phyloP scores from a whole-genome alignment of 2,329 filamentous ascomycete species.

The Ascochyta koolunga region DNA sequence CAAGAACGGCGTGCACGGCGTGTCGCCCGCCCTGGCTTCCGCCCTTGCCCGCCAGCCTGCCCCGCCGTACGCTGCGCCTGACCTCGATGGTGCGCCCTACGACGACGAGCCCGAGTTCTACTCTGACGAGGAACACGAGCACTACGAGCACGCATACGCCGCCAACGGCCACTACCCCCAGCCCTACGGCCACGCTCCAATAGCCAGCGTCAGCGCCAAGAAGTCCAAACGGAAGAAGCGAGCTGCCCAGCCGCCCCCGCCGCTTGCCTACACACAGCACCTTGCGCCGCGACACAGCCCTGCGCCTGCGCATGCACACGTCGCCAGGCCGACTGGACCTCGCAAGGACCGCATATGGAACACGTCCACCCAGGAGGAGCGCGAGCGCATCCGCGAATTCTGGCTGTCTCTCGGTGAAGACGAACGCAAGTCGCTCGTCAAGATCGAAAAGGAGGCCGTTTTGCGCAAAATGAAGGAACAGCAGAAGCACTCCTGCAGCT shows the following conservation, averaged over 20 bases:
- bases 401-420: conserved; percentile 95
- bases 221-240: conserved; percentile 76
- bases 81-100: conserved; percentile 51
- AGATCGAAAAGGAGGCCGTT: conserved; percentile 98
- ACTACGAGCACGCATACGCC: conserved; percentile 41
- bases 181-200: conserved; percentile 31
- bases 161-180: conserved; percentile 42
- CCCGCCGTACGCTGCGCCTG: conserved; percentile 52
- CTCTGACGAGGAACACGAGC: conserved; percentile 46
- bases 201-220: conserved; percentile 33
- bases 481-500: conserved; percentile 98
- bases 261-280: conserved; percentile 39
- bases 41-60: conserved; percentile 32
- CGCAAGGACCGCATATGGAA: conserved; percentile 95
- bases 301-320: conserved; percentile 52
- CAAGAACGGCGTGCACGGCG: conserved; percentile 2
- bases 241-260: conserved; percentile 52
- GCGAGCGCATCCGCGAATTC: conserved; percentile 96
- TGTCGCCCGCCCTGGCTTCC: conserved; percentile 16
- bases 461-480: conserved; percentile 99
- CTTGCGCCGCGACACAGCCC: conserved; percentile 45
- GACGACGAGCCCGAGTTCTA: conserved; percentile 48
- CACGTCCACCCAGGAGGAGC: conserved; percentile 89
- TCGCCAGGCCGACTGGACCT: conserved; percentile 47
- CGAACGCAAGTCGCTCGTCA: conserved; percentile 91